These are phyloP conservation scores for Oehlia diaphana DNA, from an alignment of 192 early-diverging fungal genomes.

Conservation along the genomic window DNA sequence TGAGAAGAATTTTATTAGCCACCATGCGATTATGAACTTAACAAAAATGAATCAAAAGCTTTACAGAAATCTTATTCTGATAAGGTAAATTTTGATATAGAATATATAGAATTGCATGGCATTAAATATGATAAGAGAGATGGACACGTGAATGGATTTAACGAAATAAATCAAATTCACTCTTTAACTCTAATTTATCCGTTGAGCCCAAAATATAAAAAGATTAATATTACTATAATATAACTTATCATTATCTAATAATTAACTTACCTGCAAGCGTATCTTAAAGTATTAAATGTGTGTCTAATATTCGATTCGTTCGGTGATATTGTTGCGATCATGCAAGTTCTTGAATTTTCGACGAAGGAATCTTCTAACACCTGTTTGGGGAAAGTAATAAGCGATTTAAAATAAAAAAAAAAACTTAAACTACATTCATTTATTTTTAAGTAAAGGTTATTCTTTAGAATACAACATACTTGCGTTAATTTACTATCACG, in stretches of 20 bases:
- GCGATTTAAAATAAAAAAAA: not conserved
- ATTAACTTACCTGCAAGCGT: conserved; percentile 78
- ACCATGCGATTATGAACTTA: no score
- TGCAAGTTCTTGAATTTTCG: conserved; percentile 96
- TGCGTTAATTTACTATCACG: conserved; percentile 97
- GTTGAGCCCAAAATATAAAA: not conserved
- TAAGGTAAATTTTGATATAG: no score
- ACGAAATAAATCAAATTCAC: no score
- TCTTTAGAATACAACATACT: conserved; percentile 38
- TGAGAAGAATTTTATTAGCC: no score
- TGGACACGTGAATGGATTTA: no score
- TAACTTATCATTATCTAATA: not conserved
- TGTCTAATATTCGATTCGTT: conserved; percentile 92
- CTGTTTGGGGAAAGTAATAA: conserved; percentile 29
- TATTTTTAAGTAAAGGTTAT: not conserved
- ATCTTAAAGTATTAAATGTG: conserved; percentile 96
- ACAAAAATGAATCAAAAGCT: no score
- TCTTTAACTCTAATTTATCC: conserved; percentile 40
- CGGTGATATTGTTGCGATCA: conserved; percentile 98
- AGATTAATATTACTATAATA: not conserved
- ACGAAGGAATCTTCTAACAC: conserved; percentile 97
- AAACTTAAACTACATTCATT: no score
- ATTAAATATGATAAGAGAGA: no score
- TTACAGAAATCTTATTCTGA: no score
- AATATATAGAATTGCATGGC: no score